phyloP scores from a whole-genome alignment of 2,329 filamentous ascomycete genomes.

The Cadophora sp. region DNA sequence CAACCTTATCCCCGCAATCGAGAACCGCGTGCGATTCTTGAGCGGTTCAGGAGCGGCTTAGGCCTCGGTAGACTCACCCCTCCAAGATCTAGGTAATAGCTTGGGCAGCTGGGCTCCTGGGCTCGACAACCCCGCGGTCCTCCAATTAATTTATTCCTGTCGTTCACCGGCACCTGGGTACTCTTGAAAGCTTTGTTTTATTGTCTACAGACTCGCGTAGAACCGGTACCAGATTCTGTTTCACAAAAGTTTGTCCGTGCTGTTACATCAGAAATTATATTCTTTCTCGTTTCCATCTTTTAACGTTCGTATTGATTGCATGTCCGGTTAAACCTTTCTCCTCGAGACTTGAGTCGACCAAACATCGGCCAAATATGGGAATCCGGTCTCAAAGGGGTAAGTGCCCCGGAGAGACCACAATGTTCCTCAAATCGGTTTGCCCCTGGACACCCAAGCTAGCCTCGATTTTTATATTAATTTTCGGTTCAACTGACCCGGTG shows the following conservation, averaged over 20 bases:
- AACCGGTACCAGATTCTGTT: neutral
- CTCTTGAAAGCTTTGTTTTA: slow-evolving; percentile 7
- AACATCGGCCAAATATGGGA: neutral
- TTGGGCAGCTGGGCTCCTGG: neutral
- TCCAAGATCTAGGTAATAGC: slow-evolving; percentile 2
- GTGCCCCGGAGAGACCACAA: slow-evolving; percentile 18
- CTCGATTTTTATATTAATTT: slow-evolving; percentile 22
- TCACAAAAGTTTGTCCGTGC: neutral
- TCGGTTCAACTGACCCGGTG: slow-evolving; percentile 25
- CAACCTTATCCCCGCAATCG: slow-evolving; percentile 26
- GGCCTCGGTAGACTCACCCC: slow-evolving; percentile 13
- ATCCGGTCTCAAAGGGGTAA: slow-evolving; percentile 8
- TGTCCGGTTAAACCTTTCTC: slow-evolving; percentile 11
- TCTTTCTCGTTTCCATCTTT: neutral
- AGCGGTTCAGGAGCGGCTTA: slow-evolving; percentile 11
- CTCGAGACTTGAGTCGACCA: neutral
- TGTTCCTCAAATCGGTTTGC: slow-evolving; percentile 9
- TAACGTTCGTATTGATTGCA: no score
- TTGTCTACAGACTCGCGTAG: neutral
- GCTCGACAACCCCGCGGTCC: neutral
- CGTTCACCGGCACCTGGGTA: neutral
- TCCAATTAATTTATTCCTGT: neutral
- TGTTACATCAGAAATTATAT: neutral
- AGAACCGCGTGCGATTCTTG: slow-evolving; percentile 2
- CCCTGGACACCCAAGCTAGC: slow-evolving; percentile 15